These are phyloP conservation scores for Morella rubra DNA, from an alignment of 306 rosid species.

Conservation along the genomic window DNA sequence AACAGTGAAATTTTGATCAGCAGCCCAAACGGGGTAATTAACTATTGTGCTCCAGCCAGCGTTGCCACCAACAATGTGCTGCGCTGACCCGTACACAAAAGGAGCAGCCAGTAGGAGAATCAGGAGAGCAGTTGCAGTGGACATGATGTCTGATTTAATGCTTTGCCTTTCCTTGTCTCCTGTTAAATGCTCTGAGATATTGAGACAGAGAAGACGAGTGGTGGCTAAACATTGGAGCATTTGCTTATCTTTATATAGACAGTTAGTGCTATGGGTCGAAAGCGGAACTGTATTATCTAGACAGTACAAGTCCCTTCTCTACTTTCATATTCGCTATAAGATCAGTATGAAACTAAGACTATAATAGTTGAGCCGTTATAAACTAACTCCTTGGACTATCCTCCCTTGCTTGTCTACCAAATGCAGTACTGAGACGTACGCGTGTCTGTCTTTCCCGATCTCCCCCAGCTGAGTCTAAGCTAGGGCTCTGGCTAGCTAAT, in stretches of 20 bases:
- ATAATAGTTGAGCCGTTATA: slow-evolving; percentile 23
- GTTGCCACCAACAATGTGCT: slow-evolving; percentile 46
- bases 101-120: slow-evolving; percentile 45
- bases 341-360: too few species aligned
- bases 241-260: neutral
- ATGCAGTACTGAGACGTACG: slow-evolving; percentile 4
- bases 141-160: slow-evolving; percentile 28
- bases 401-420: slow-evolving; percentile 38
- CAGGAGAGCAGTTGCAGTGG: slow-evolving; percentile 40
- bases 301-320: too few species aligned
- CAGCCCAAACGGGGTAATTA: slow-evolving; percentile 43
- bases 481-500: too few species aligned
- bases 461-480: too few species aligned
- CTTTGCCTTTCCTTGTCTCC: neutral
- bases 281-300: too few species aligned
- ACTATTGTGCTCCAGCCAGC: slow-evolving; percentile 28
- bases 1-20: slow-evolving; percentile 47
- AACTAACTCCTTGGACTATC: slow-evolving; percentile 9
- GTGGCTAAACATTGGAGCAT: too few species aligned
- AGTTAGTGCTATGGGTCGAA: neutral
- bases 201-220: neutral
- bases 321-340: too few species aligned
- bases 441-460: too few species aligned
- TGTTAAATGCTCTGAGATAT: neutral
- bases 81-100: slow-evolving; percentile 34